Conservation (phyloP, 495 filamentous ascomycete genomes). For the Xylaria bambusicola region DNA sequence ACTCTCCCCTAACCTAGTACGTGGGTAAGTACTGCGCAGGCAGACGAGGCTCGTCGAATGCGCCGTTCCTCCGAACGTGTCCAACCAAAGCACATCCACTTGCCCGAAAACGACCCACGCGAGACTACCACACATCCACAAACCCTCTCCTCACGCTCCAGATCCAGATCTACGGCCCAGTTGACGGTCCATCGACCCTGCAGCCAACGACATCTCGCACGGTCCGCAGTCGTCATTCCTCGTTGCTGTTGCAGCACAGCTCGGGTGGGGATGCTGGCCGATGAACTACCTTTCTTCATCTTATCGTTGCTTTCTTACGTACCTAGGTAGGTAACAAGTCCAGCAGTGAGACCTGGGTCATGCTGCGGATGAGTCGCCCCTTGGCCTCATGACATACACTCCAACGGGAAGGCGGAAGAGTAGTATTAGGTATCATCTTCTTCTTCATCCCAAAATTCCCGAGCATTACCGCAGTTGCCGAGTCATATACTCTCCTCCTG, state of each 20-base stretch:
- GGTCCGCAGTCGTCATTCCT: constrained; percentile 3
- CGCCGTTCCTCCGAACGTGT: constrained; percentile 31
- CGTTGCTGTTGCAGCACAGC: not conserved
- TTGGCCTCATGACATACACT: not conserved
- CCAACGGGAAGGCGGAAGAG: constrained; percentile 6
- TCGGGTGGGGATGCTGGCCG: constrained; percentile 4
- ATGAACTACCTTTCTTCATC: not conserved
- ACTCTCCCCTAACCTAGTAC: no score
- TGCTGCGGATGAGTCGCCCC: not conserved
- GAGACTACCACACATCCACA: constrained; percentile 3
- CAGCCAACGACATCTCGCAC: no score
- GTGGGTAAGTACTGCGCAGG: no score
- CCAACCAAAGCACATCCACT: constrained; percentile 47
- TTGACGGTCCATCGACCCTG: no score
- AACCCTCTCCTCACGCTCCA: constrained; percentile 8
- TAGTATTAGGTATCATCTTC: not conserved
- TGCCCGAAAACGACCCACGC: constrained; percentile 38
- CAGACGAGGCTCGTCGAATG: not conserved
- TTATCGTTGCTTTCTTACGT: not conserved
- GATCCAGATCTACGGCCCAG: not conserved
- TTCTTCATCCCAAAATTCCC: not conserved
- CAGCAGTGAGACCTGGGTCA: constrained; percentile 1
- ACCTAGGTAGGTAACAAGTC: not conserved
- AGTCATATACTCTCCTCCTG: constrained; percentile 2
- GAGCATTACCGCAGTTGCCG: constrained; percentile 12